phyloP scores from a whole-genome alignment of 768 basidiomycete species.

The Symmetrospora coprosmae region DNA sequence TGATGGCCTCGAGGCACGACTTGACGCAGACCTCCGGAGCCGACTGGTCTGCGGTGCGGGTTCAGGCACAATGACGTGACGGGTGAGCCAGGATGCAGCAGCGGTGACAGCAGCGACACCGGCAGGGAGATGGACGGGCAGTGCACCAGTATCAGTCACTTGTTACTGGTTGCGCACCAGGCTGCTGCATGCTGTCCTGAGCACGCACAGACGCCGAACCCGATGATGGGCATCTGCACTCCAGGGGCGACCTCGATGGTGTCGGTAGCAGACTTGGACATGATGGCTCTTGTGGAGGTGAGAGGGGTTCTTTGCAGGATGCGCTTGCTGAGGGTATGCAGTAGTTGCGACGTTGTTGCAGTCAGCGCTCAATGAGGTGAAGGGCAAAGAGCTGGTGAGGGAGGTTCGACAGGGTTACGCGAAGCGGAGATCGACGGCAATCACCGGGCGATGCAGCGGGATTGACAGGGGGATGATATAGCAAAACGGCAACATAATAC shows the following conservation, averaged over 20 bases:
- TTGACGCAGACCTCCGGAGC: constrained; percentile 10
- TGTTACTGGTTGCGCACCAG: no score
- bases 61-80: no score
- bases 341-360: no score
- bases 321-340: no score
- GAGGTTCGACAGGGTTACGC: neutral
- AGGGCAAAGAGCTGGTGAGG: neutral
- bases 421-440: neutral
- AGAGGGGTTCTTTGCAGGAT: neutral
- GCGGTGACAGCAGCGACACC: no score
- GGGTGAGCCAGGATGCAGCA: no score
- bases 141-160: no score
- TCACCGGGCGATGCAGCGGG: neutral
- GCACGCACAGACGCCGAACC: constrained; percentile 12
- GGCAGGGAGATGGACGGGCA: no score
- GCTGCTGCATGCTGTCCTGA: no score
- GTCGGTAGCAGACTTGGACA: neutral
- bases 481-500: neutral
- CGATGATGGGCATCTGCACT: constrained; percentile 10
- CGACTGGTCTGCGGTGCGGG: neutral
- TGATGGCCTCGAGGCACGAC: constrained; percentile 16
- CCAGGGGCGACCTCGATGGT: constrained; percentile 14
- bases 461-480: neutral
- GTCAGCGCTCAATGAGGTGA: no score
- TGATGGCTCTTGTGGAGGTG: neutral